Evolutionary conservation across 176 grass and related monocot species (phyloP).

Genomic region (Phoenix dactylifera): DNA sequence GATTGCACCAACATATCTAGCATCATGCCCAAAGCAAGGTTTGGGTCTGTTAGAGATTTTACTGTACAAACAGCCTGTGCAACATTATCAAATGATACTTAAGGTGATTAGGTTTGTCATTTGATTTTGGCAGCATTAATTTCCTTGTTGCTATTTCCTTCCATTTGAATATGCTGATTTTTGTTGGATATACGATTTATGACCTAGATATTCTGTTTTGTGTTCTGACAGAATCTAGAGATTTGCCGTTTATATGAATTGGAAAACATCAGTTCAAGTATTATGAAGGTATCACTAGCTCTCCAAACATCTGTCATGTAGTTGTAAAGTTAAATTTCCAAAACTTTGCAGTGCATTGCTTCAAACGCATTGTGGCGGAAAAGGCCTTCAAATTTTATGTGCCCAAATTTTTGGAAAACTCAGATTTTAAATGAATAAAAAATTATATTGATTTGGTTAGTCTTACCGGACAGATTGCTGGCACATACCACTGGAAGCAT

Average conservation of each 20-base stretch:
- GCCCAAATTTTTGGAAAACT: no score
- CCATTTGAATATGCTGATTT: no score
- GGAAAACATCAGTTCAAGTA: slow-evolving; percentile 53
- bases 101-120: slow-evolving; percentile 45
- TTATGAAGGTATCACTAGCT: slow-evolving; percentile 76
- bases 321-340: no score
- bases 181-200: no score
- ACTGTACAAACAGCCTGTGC: slow-evolving; percentile 76
- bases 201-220: slow-evolving; percentile 5
- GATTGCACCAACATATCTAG: slow-evolving; percentile 91
- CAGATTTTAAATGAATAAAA: neutral
- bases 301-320: slow-evolving; percentile 5
- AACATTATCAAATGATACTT: slow-evolving; percentile 55
- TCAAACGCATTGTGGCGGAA: no score
- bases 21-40: slow-evolving; percentile 83
- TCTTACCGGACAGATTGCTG: slow-evolving; percentile 52
- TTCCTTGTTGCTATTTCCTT: no score
- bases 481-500: slow-evolving; percentile 92
- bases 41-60: slow-evolving; percentile 80
- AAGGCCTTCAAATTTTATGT: no score
- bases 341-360: no score
- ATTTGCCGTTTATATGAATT: slow-evolving; percentile 82
- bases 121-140: slow-evolving; percentile 11
- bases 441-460: slow-evolving; percentile 14
- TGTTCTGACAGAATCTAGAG: slow-evolving; percentile 72